Conservation (phyloP, 192 early-diverging fungal species). For the Backusella tarrabulga region DNA sequence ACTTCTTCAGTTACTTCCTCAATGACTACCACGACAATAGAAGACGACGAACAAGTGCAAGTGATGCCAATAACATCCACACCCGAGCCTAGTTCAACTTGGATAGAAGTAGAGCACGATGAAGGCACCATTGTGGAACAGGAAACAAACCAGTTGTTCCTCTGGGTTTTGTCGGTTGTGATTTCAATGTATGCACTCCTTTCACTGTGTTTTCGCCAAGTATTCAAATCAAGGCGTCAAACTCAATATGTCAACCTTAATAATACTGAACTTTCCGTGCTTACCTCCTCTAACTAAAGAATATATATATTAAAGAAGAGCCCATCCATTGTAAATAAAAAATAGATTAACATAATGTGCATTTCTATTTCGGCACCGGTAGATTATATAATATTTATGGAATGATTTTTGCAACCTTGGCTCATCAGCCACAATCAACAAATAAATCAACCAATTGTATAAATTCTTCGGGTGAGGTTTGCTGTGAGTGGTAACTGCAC, state of each 20-base stretch:
- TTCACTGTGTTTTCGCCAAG: background rate
- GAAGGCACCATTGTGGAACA: background rate
- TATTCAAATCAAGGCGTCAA: conserved; percentile 3
- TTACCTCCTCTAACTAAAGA: background rate
- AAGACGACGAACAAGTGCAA: background rate
- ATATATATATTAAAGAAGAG: background rate
- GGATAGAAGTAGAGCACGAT: conserved; percentile 5
- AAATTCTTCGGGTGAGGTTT: too few relatives aligned
- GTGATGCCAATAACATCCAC: background rate
- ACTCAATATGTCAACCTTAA: background rate
- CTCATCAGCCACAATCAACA: too few relatives aligned
- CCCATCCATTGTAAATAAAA: background rate
- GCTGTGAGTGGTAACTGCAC: too few relatives aligned
- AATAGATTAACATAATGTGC: background rate
- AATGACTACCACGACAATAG: background rate
- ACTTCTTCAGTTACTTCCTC: background rate
- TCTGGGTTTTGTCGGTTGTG: background rate
- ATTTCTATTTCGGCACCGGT: background rate
- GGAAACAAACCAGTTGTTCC: conserved; percentile 10
- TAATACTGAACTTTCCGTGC: background rate
- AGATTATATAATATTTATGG: background rate
- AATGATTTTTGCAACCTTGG: background rate
- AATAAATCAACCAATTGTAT: too few relatives aligned
- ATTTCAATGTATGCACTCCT: conserved; percentile 2
- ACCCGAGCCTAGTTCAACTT: background rate